Conservation (phyloP, 2,329 filamentous ascomycete genomes). For the Pseudogymnoascus destructans region DNA sequence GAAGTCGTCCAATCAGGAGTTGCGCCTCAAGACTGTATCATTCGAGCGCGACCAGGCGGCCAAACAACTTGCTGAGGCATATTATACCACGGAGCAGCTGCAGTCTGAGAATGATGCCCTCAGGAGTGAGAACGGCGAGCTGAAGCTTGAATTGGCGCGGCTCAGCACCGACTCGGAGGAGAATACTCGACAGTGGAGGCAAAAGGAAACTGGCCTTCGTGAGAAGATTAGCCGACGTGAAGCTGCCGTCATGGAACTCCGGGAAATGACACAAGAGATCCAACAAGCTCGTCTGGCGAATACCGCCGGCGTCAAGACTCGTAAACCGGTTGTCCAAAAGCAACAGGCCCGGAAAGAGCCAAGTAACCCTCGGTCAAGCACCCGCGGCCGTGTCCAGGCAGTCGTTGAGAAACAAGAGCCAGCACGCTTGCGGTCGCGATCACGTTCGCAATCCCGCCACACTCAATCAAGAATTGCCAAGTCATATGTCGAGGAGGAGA, state of each 20-base stretch:
- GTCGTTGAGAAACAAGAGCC: slow-evolving; percentile 7
- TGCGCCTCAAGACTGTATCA: slow-evolving; percentile 47
- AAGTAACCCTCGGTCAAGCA: background rate
- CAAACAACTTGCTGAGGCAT: slow-evolving; percentile 47
- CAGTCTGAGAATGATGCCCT: slow-evolving; percentile 31
- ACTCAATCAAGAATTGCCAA: slow-evolving; percentile 24
- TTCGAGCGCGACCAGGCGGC: slow-evolving; percentile 54
- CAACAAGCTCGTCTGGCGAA: background rate
- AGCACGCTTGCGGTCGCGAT: slow-evolving; percentile 7
- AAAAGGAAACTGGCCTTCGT: slow-evolving; percentile 30
- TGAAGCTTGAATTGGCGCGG: slow-evolving; percentile 19
- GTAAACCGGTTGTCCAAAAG: background rate
- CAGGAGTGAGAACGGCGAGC: slow-evolving; percentile 24
- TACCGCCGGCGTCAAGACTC: background rate
- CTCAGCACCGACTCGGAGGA: slow-evolving; percentile 31
- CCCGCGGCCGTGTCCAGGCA: slow-evolving; percentile 15
- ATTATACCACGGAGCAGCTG: slow-evolving; percentile 38
- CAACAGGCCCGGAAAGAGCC: background rate
- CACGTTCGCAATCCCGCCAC: slow-evolving; percentile 9
- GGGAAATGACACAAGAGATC: slow-evolving; percentile 14
- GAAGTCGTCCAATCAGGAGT: slow-evolving; percentile 48
- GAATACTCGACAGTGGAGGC: slow-evolving; percentile 27
- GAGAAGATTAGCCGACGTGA: slow-evolving; percentile 26
- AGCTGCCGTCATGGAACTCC: slow-evolving; percentile 11
- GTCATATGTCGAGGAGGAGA: slow-evolving; percentile 31